Base-by-base conservation (phyloP, 768 basidiomycete species). In the Russula abietina region DNA sequence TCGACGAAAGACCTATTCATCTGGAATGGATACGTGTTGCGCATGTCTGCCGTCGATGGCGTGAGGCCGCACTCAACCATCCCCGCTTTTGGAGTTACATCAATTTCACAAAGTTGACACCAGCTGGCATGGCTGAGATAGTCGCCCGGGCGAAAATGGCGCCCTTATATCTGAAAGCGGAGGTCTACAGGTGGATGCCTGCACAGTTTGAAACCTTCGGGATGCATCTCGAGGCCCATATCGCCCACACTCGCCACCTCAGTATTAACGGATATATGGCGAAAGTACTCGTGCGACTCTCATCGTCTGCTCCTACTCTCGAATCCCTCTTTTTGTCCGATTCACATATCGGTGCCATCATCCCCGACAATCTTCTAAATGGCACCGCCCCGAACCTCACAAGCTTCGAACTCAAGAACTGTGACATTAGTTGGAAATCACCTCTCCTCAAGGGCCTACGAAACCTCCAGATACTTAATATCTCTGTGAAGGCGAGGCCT, bases 31-130 rank as follows among this genome's bases (percentile, higher is more conserved):
- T 62, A 26, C 4, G 24, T 24, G 38, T 59, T 17, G 17, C 65
- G 22, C 65, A 59, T 26, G 65, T 65, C 28, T 65, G 61, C 14
- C 65, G 30, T 22, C 57, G n/a, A 43, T 65, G 65, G 65, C 65
- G 61, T 9, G 57, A 65, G 10, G 41, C 56, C 17, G 65, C 65
- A 19, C 57, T 65, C 32, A 24, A 48, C 17, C 32, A 59, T 22
- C 48, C 57, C 48, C 41, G 46, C 8, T 28, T 65, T 14, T 65
- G 61, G 61, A 55, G 45, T 38, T 46, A 43, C 28, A 38, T 65
- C 53, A 11, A 58, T 6, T 59, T 65, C 33, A 39, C 38, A 10
- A 56, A 10, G 9, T 10, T 56, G 22, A 59, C 46, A 0, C 4
- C 28, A 16, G 52, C 16, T 24, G 52, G 52, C 4, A 24, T 33